Base-by-base conservation (phyloP, 2,329 filamentous ascomycete genomes). In the Aciculosporium take region DNA sequence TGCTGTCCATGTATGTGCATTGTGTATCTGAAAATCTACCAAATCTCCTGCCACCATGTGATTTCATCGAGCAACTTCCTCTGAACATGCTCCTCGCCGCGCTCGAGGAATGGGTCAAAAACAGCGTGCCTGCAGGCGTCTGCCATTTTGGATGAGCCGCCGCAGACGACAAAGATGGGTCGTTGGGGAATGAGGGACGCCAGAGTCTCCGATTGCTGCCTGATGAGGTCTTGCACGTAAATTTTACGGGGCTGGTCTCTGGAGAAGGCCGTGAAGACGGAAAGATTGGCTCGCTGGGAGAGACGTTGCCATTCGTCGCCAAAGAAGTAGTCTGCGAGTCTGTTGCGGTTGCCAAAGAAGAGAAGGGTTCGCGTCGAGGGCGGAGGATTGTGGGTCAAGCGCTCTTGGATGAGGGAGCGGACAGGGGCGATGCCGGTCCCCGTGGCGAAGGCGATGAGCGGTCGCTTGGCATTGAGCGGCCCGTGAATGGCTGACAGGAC, bases 371-470 rank as follows among this genome's bases (percentile, higher is more conserved):
- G 63, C 0, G 6, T 5, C 17, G 46, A 39, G 3, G 45, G 39
- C 3, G 42, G 23, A 13, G 48, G 10, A 13, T 25, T 36, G 21
- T 59, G 48, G 0, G 53, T 51, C 32, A 58, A 53, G n/a, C 86
- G 81, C 49, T 93, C 80, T 56, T 82, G 79, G n/a, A 91, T 69
- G 49, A 95, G 69, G 4, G 81, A 76, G 3, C 88, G 78, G 53
- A 94, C 77, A 0, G 89, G 88, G 0, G 88, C 89, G 25, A 95
- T 67, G 6, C 88, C 88, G 0, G 88, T 95, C 3, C 88, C 88
- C 0, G 88, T 84, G 1, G 81, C 86, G 40, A 95, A 75, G 53
- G 88, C 76, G 27, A 94, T 66, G 7, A 88, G 71, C 0, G 87
- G 82, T 1, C 63, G 59, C 25, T 48, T 51, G 33, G 57, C 55